Conservation (phyloP, 2,329 filamentous ascomycete genomes). For the Phaeosphaeriaceae sp. region DNA sequence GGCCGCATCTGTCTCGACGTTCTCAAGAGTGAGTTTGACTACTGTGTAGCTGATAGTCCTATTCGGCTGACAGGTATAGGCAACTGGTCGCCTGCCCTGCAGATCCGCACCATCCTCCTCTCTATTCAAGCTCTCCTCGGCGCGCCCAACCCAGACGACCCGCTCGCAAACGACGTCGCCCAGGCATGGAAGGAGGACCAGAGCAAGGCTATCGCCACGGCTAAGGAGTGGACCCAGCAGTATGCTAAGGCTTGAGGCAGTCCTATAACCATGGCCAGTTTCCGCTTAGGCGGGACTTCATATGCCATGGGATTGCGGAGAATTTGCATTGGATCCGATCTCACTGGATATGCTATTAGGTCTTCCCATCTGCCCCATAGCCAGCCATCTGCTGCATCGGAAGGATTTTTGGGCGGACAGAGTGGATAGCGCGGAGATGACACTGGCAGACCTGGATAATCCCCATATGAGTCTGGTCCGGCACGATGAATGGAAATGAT, state of each 20-base stretch:
- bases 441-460: conserved; percentile 16
- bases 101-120: conserved; percentile 97
- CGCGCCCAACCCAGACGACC: conserved; percentile 96
- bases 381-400: conserved; percentile 1
- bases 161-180: conserved; percentile 96
- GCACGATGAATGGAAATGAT: conserved; percentile 26
- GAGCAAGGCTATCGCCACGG: conserved; percentile 87
- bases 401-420: conserved; percentile 18
- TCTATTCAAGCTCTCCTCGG: conserved; percentile 97
- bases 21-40: conserved; percentile 78
- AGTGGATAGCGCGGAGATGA: conserved; percentile 24
- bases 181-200: conserved; percentile 99
- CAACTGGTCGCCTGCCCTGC: conserved; percentile 98
- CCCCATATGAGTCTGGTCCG: conserved; percentile 10
- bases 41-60: background rate
- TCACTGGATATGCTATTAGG: background rate
- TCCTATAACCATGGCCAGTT: background rate
- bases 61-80: conserved; percentile 61
- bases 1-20: conserved; percentile 97
- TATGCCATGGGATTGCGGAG: background rate
- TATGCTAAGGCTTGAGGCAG: conserved; percentile 64
- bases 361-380: background rate
- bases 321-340: background rate
- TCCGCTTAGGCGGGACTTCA: background rate
- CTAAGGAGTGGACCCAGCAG: conserved; percentile 87